Evolutionary conservation across 2,329 filamentous ascomycete genomes (phyloP).

Genomic region (Teratosphaeria epicoccoides): DNA sequence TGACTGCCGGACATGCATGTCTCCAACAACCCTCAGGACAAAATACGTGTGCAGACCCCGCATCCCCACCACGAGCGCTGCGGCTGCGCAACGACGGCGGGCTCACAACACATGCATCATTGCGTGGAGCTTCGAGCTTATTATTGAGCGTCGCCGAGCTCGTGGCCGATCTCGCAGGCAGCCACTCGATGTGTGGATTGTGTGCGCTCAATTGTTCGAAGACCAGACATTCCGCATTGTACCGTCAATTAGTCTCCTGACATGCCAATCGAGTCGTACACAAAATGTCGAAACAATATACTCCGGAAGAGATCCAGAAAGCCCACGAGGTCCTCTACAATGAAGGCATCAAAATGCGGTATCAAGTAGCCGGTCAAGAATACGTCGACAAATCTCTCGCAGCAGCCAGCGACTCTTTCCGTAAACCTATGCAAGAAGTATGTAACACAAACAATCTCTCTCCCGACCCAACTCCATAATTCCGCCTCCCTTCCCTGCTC

Average conservation of each 20-base stretch:
- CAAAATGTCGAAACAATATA: slow-evolving; percentile 5
- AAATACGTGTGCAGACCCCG: no score
- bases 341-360: slow-evolving; percentile 49
- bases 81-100: neutral
- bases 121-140: neutral
- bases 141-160: neutral
- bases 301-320: slow-evolving; percentile 22
- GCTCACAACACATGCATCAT: neutral
- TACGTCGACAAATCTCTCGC: slow-evolving; percentile 49
- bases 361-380: slow-evolving; percentile 49
- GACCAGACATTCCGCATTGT: no score
- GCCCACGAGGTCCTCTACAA: slow-evolving; percentile 49
- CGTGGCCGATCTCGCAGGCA: neutral
- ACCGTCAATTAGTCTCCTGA: neutral
- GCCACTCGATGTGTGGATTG: no score
- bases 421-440: slow-evolving; percentile 50
- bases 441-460: neutral
- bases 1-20: no score
- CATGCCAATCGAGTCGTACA: neutral
- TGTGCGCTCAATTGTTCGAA: no score
- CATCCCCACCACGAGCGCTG: neutral
- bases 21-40: no score
- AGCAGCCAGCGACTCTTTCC: slow-evolving; percentile 49
- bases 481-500: neutral
- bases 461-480: neutral